Evolutionary conservation across 1,284 basidiomycete genomes (phyloP), one percentile per base, ranked within the genome.

Genomic region (Cutaneotrichosporon cyanovorans): DNA sequence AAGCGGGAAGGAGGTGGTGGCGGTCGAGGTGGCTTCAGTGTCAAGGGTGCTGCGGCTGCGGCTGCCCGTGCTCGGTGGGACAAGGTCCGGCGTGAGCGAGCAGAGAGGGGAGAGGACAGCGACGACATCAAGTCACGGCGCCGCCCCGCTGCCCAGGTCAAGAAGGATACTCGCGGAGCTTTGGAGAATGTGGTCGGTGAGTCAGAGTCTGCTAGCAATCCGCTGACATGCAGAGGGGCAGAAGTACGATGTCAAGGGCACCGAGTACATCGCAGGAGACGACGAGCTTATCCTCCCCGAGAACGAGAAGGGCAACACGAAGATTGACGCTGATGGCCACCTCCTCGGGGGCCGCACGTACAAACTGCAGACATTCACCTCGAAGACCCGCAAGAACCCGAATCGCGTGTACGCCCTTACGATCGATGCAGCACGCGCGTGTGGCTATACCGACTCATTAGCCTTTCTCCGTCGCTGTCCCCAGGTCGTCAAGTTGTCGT

Each of bases 391-490:
- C 46, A 78, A 63, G 1, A 74, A 96, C 63, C 83, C 88, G 5
- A 79, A 87, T 40, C 80, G 85, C 42, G 77, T 83, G 53, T 98
- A 96, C 74, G 87, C 95, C 78, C 84, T 98, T 37, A 89, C 93
- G 11, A 96, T 98, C 54, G 93, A 98, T 63, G 92, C 91, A 5
- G 93, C 93, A 0, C 82, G 93, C 21, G 87, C 87, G 4, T 91
- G 88, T 33, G 95, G 93, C 2, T 97, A 91, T 73, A 82, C 89
- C 46, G 95, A 98, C 71, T 96, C 92, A 9, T 76, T 97, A 11
- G 96, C 95, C 70, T 96, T 97, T 69, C 93, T 96, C 73, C 84
- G 95, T 11, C 80, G 87, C 6, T 93, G 93, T 59, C 82, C 83
- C 0, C 80, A 88, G 28, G 84, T 95, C 19, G 78, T 90, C 75